Conservation (phyloP, 2,329 filamentous ascomycete genomes). For the Pseudogymnoascus sp. region DNA sequence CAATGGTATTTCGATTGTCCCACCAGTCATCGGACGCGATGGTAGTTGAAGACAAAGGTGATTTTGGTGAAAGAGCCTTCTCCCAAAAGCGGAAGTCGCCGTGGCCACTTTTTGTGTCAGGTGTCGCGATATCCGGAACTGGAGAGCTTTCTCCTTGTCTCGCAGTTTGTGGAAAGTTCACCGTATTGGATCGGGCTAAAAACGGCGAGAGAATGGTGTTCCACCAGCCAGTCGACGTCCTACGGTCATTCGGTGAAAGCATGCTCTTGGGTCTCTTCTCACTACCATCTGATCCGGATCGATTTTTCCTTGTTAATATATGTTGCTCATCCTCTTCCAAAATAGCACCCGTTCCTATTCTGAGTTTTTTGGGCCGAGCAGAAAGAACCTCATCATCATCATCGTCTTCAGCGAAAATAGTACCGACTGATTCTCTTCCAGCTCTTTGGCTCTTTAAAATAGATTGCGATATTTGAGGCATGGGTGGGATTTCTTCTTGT, state of each 20-base stretch:
- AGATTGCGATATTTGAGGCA: constrained; percentile 45
- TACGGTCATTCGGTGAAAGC: constrained; percentile 26
- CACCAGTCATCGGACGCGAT: constrained; percentile 32
- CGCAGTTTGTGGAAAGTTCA: constrained; percentile 11
- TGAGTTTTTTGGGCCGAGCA: constrained; percentile 13
- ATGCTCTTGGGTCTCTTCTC: background rate
- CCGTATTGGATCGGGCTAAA: constrained; percentile 28
- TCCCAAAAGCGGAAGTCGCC: constrained; percentile 24
- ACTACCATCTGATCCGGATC: background rate
- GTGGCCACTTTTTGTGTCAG: constrained; percentile 19
- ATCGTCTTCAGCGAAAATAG: constrained; percentile 23
- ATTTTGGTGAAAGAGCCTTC: constrained; percentile 26
- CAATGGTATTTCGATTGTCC: constrained; percentile 21
- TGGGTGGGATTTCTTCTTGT: constrained; percentile 43
- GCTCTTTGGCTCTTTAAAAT: constrained; percentile 20
- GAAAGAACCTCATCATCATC: constrained; percentile 1
- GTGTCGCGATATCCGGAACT: constrained; percentile 21
- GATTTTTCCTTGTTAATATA: constrained; percentile 21
- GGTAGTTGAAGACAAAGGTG: constrained; percentile 22
- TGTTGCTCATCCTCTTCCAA: constrained; percentile 60
- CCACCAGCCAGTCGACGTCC: constrained; percentile 65
- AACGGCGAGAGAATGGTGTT: constrained; percentile 68
- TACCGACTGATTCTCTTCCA: constrained; percentile 23
- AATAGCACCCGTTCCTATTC: constrained; percentile 45
- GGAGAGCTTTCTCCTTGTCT: constrained; percentile 20